A percentile compares a stretch with the other conserved stretches of the same genome.
Conservation (phyloP, 768 basidiomycete species). For the Filobasidium wieringae region DNA sequence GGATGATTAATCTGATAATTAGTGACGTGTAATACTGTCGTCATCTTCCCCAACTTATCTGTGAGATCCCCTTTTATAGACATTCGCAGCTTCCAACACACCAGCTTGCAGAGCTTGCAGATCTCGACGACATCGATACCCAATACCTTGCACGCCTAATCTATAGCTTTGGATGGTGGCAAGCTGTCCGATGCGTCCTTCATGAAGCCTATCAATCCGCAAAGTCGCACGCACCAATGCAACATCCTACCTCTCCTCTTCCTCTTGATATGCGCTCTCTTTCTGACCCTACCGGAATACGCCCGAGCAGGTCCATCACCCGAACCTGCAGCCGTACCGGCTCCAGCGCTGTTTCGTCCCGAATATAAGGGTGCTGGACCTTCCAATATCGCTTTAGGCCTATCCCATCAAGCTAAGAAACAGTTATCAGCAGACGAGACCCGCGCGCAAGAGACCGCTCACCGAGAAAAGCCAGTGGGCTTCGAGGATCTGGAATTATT, state of each 20-base stretch:
- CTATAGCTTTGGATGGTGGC: neutral
- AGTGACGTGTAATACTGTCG: neutral
- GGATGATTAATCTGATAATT: neutral
- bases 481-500: slow-evolving; percentile 51
- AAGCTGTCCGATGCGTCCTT: neutral
- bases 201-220: neutral
- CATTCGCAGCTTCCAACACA: too few species aligned
- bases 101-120: too few species aligned
- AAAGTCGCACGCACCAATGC: neutral
- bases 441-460: neutral
- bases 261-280: neutral
- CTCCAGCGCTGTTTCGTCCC: slow-evolving; percentile 11
- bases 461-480: neutral
- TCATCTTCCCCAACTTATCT: too few species aligned
- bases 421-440: neutral
- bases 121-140: too few species aligned
- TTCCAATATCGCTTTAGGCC: neutral
- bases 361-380: neutral
- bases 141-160: neutral
- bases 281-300: neutral
- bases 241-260: slow-evolving; percentile 7
- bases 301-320: neutral
- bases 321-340: neutral
- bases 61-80: too few species aligned
- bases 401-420: neutral